Evolutionary conservation across 805 yeast genomes (phyloP).

Genomic region (Starmerella bacillaris): DNA sequence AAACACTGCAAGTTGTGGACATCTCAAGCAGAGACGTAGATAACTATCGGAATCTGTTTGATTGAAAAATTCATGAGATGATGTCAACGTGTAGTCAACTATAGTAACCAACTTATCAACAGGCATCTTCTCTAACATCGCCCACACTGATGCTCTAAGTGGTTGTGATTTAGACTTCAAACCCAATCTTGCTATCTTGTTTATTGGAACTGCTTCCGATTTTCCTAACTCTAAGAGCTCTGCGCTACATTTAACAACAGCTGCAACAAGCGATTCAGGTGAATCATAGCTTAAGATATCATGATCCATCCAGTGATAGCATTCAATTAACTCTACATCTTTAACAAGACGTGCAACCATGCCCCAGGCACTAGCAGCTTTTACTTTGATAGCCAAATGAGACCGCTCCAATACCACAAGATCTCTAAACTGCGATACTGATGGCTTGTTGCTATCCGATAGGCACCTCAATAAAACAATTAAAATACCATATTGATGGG

Average conservation of each 20-base stretch:
- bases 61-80: neutral
- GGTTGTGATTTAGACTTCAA: neutral
- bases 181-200: slow-evolving; percentile 2
- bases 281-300: slow-evolving; percentile 5
- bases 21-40: neutral
- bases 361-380: slow-evolving; percentile 17
- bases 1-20: neutral
- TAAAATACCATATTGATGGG: slow-evolving; percentile 16
- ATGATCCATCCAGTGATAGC: slow-evolving; percentile 11
- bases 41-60: neutral
- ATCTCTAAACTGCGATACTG: slow-evolving; percentile 14
- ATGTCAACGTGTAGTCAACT: neutral
- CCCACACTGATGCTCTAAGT: neutral
- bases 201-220: slow-evolving; percentile 5
- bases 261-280: slow-evolving; percentile 3
- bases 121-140: neutral
- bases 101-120: neutral
- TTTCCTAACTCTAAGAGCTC: neutral
- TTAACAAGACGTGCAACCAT: slow-evolving; percentile 5
- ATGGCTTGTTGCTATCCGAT: slow-evolving; percentile 6
- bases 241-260: slow-evolving; percentile 1
- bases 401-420: slow-evolving; percentile 10
- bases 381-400: slow-evolving; percentile 14
- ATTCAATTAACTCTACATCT: slow-evolving; percentile 3
- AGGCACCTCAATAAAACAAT: slow-evolving; percentile 12